phyloP scores from a whole-genome alignment of 164 flowering plant genomes.

The Malania oleifera region DNA sequence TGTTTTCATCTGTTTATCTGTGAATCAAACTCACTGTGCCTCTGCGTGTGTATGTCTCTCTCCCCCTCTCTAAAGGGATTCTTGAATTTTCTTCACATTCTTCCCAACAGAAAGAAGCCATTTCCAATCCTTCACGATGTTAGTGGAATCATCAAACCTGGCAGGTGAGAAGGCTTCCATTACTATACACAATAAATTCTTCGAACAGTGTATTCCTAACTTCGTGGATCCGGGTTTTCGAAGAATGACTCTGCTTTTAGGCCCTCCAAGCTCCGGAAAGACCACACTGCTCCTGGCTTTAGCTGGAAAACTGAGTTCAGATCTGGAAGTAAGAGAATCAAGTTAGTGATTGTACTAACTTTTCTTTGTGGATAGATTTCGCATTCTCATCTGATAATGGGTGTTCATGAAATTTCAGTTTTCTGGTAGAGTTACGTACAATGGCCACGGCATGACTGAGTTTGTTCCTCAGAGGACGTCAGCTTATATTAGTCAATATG shows the following conservation, averaged over 20 bases:
- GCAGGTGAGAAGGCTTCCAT: conserved; percentile 27
- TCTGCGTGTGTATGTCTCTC: too few relatives aligned
- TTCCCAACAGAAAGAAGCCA: conserved; percentile 49
- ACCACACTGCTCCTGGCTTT: conserved; percentile 39
- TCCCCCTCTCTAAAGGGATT: conserved; percentile 30
- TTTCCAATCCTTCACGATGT: conserved; percentile 47
- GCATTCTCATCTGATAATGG: not conserved
- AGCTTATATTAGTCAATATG: conserved; percentile 53
- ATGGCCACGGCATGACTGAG: conserved; percentile 45
- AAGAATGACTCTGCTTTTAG: conserved; percentile 51
- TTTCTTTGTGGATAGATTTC: not conserved
- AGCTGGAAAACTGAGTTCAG: conserved; percentile 39
- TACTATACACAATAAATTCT: not conserved
- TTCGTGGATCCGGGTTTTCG: not conserved
- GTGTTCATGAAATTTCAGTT: conserved; percentile 13
- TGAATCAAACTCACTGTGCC: not conserved
- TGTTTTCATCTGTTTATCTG: not conserved
- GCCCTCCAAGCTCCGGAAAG: conserved; percentile 53
- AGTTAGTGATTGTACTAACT: not conserved
- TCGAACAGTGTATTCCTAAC: not conserved
- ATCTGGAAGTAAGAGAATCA: conserved; percentile 29
- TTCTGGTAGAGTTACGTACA: conserved; percentile 42
- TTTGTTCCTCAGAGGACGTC: conserved; percentile 45
- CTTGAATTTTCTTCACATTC: conserved; percentile 38
- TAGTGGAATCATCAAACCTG: conserved; percentile 62